phyloP scores from a whole-genome alignment of 495 filamentous ascomycete genomes.

The Penicillium lagena region DNA sequence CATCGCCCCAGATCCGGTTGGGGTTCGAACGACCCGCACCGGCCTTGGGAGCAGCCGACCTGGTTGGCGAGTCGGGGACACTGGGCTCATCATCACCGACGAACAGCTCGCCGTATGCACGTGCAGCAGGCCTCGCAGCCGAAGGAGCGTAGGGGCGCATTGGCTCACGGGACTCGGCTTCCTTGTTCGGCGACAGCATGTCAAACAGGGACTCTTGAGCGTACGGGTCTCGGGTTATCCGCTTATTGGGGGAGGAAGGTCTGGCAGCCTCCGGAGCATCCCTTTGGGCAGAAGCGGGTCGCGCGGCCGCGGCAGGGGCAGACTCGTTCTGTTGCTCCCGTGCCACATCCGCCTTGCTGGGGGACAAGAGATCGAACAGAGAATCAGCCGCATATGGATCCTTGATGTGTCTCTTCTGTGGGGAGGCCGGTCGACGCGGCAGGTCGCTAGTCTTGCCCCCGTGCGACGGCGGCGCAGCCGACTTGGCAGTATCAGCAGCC shows the following conservation, averaged over 20 bases:
- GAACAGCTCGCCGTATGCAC: conserved; percentile 60
- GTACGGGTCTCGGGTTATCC: conserved; percentile 16
- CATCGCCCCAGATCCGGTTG: conserved; percentile 59
- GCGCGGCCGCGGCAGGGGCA: too few species aligned
- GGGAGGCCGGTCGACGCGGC: conserved; percentile 1
- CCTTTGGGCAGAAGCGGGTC: too few species aligned
- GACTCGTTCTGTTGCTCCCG: too few species aligned
- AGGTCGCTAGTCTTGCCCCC: not conserved
- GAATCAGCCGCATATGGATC: conserved; percentile 20
- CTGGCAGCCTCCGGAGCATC: conserved; percentile 25
- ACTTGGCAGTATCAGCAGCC: conserved; percentile 22
- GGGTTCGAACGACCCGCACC: conserved; percentile 59
- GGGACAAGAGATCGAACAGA: conserved; percentile 18
- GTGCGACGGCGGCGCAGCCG: not conserved
- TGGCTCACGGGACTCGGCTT: conserved; percentile 4
- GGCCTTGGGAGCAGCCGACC: conserved; percentile 40
- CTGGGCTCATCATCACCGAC: conserved; percentile 38
- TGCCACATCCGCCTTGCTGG: conserved; percentile 15
- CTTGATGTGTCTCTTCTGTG: conserved; percentile 14
- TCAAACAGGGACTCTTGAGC: conserved; percentile 17
- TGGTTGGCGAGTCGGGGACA: conserved; percentile 42
- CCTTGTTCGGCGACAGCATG: conserved; percentile 19
- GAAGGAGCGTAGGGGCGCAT: conserved; percentile 32
- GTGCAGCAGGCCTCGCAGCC: conserved; percentile 56
- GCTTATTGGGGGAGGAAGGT: conserved; percentile 11